Conservation (phyloP, 257 asterid genomes). For the Handroanthus guayacan region DNA sequence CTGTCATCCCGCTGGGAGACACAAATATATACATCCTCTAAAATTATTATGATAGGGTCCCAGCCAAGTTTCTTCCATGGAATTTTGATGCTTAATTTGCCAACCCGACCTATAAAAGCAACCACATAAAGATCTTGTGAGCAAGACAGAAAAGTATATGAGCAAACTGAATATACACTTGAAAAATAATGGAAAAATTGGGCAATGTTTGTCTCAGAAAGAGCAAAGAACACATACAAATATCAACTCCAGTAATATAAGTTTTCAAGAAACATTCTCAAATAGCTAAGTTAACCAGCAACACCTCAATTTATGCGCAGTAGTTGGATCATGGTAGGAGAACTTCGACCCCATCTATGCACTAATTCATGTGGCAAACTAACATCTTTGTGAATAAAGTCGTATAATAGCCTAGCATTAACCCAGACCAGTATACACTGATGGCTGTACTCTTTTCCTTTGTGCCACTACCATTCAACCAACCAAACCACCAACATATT, state of each 20-base stretch:
- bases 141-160: conserved; percentile 12
- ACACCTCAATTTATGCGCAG: conserved; percentile 12
- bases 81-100: conserved; percentile 89
- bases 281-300: conserved; percentile 17
- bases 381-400: conserved; percentile 9
- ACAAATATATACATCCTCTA: conserved; percentile 83
- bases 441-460: neutral
- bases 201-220: conserved; percentile 3
- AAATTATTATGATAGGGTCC: conserved; percentile 87
- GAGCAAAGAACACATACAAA: conserved; percentile 16
- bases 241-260: conserved; percentile 1
- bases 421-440: conserved; percentile 4
- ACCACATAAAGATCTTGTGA: conserved; percentile 29
- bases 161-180: conserved; percentile 9
- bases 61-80: conserved; percentile 99
- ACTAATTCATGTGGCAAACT: conserved; percentile 5
- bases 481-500: neutral
- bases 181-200: neutral
- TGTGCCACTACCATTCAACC: conserved; percentile 3
- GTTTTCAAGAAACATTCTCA: conserved; percentile 5
- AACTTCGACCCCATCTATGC: neutral
- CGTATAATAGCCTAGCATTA: conserved; percentile 11
- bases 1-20: conserved; percentile 80
- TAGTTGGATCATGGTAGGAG: neutral
- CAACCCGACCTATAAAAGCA: conserved; percentile 73